These are phyloP conservation scores for Sporothrix luriei DNA, from an alignment of 2,329 filamentous ascomycete genomes.

Conservation along the genomic window DNA sequence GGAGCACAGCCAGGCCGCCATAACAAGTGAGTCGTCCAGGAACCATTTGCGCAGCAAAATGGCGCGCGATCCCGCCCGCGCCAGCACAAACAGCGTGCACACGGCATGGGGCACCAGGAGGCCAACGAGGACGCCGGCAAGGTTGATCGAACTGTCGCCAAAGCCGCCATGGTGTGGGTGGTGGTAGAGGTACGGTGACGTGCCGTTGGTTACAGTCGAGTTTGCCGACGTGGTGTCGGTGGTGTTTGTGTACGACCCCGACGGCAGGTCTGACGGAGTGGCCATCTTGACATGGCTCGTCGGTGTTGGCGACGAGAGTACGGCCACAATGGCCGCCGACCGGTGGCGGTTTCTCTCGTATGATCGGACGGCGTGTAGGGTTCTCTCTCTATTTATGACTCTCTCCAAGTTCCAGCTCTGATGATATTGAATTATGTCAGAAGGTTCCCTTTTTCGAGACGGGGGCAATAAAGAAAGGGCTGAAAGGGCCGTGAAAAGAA, in stretches of 20 bases:
- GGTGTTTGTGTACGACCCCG: not conserved
- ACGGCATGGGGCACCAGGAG: slow-evolving; percentile 43
- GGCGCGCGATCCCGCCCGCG: slow-evolving; percentile 40
- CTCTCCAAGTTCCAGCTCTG: not conserved
- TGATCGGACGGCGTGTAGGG: not conserved
- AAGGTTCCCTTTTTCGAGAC: not conserved
- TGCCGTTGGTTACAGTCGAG: slow-evolving; percentile 13
- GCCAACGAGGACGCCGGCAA: slow-evolving; percentile 41
- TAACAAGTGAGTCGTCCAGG: slow-evolving; percentile 43
- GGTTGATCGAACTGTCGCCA: slow-evolving; percentile 28
- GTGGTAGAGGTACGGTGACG: not conserved
- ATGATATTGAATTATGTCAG: not conserved
- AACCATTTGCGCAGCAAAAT: slow-evolving; percentile 43
- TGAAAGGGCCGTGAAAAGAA: not conserved
- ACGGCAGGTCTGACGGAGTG: not conserved
- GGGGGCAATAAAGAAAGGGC: not conserved
- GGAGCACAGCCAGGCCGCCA: slow-evolving; percentile 42
- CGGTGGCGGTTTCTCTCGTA: not conserved
- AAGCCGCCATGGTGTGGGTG: slow-evolving; percentile 20
- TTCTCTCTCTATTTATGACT: not conserved
- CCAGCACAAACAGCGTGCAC: slow-evolving; percentile 42
- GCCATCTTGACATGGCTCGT: slow-evolving; percentile 23
- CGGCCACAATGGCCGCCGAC: not conserved
- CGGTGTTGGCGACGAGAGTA: not conserved
- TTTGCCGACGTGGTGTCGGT: not conserved